Evolutionary conservation across 2,329 filamentous ascomycete species (phyloP).

Genomic region (Huntiella bhutanensis): DNA sequence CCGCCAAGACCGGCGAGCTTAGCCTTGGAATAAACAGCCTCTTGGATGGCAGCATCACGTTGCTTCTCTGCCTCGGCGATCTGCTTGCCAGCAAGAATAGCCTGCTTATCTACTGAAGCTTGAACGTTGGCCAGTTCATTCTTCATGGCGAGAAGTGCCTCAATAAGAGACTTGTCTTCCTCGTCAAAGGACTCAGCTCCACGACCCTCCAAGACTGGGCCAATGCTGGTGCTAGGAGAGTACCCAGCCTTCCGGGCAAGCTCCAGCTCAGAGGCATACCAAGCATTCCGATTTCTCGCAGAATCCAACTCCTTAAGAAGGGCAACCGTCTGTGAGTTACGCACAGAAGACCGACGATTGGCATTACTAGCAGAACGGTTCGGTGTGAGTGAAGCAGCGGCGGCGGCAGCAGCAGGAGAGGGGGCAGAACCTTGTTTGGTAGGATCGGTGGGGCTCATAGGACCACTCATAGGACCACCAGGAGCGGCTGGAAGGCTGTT

Average conservation of each 20-base stretch:
- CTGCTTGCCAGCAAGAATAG: conserved; percentile 63
- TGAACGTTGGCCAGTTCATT: conserved; percentile 81
- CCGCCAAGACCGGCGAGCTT: conserved; percentile 59
- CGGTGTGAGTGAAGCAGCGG: conserved; percentile 37
- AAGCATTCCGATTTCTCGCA: conserved; percentile 72
- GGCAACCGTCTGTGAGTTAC: conserved; percentile 50
- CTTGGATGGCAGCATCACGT: conserved; percentile 79
- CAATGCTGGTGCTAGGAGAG: conserved; percentile 47
- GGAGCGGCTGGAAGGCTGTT: conserved; percentile 5
- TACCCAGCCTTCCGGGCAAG: conserved; percentile 84
- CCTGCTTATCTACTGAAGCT: conserved; percentile 72
- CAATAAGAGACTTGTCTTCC: conserved; percentile 77
- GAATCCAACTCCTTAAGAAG: conserved; percentile 74
- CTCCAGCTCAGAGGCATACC: conserved; percentile 91
- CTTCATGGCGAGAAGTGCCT: conserved; percentile 82
- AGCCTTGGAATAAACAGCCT: conserved; percentile 87
- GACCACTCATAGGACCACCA: background rate
- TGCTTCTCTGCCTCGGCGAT: conserved; percentile 92
- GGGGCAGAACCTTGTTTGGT: background rate
- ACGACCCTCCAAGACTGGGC: conserved; percentile 57
- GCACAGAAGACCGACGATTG: conserved; percentile 37
- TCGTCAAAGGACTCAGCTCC: conserved; percentile 67
- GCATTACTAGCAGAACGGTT: conserved; percentile 38
- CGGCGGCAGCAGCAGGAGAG: conserved; percentile 16
- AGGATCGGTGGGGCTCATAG: conserved; percentile 6